phyloP scores from a whole-genome alignment of 2,329 filamentous ascomycete genomes.

The Ascochyta koolunga region DNA sequence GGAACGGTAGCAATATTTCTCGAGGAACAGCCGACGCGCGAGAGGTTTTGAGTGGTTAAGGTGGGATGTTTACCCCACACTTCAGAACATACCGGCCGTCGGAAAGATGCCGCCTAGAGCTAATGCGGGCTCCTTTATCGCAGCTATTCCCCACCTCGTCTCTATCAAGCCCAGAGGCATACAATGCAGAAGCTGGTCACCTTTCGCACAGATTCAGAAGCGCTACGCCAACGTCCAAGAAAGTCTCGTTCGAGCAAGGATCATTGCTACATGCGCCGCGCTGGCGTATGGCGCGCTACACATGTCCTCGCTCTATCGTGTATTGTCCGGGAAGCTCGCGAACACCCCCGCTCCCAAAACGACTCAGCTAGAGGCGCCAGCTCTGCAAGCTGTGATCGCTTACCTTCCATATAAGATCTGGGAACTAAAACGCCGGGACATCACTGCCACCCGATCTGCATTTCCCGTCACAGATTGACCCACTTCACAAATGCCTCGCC shows the following conservation, averaged over 20 bases:
- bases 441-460: conserved; percentile 4
- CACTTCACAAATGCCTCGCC: conserved; percentile 63
- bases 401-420: conserved; percentile 18
- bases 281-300: conserved; percentile 6
- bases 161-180: conserved; percentile 1
- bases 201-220: conserved; percentile 9
- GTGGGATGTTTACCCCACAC: conserved; percentile 9
- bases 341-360: conserved; percentile 2
- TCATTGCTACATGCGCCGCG: conserved; percentile 2
- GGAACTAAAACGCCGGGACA: conserved; percentile 1
- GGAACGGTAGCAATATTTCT: background rate
- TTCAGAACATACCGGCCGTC: conserved; percentile 4
- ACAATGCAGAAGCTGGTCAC: conserved; percentile 6
- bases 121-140: conserved; percentile 11
- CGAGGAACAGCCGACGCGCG: background rate
- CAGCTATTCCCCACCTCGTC: conserved; percentile 10
- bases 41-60: background rate
- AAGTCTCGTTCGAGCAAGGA: conserved; percentile 3
- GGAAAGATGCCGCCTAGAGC: conserved; percentile 14
- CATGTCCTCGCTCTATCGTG: conserved; percentile 8
- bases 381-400: background rate
- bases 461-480: conserved; percentile 1
- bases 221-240: conserved; percentile 2
- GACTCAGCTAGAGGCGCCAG: conserved; percentile 3
- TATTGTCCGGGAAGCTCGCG: conserved; percentile 4